A percentile compares a stretch with the other conserved stretches of the same genome.
These are phyloP conservation scores for Venturia oleaginea DNA, from an alignment of 2,329 filamentous ascomycete species.

Conservation along the genomic window DNA sequence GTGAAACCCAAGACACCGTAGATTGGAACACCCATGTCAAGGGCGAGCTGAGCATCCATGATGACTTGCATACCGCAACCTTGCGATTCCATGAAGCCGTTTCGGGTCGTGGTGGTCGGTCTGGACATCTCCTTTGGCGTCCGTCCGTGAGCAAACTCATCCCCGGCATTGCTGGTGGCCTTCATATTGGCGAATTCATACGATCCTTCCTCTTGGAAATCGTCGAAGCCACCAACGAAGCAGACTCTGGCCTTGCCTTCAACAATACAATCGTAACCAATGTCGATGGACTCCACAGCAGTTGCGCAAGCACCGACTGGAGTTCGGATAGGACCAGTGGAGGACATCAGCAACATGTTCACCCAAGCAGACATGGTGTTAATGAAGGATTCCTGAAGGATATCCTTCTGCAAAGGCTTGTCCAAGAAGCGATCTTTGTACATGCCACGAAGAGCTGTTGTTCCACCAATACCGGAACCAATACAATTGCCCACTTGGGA, in stretches of 20 bases:
- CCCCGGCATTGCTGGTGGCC: conserved; percentile 94
- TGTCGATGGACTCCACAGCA: conserved; percentile 92
- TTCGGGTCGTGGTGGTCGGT: conserved; percentile 90
- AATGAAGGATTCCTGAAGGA: conserved; percentile 98
- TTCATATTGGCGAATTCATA: conserved; percentile 99
- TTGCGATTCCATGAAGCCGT: conserved; percentile 99
- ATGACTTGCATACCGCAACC: conserved; percentile 97
- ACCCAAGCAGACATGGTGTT: conserved; percentile 99
- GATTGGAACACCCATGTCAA: conserved; percentile 98
- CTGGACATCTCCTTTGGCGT: conserved; percentile 97
- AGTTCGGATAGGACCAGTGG: conserved; percentile 96
- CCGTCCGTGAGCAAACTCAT: conserved; percentile 90
- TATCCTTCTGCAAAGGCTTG: conserved; percentile 96
- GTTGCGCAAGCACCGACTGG: conserved; percentile 96
- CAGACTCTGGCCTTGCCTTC: conserved; percentile 97
- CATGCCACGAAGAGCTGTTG: conserved; percentile 87
- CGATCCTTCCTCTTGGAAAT: conserved; percentile 97
- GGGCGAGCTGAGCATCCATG: conserved; percentile 90
- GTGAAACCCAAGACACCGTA: conserved; percentile 91
- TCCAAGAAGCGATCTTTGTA: conserved; percentile 96
- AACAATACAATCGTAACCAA: conserved; percentile 96
- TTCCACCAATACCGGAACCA: conserved; percentile 96
- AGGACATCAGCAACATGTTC: conserved; percentile 96
- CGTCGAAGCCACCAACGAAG: conserved; percentile 97
- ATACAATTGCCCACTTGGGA: conserved; percentile 98